Evolutionary conservation across 225 moss, liverwort and hornwort genomes (phyloP), one percentile per base, ranked within the genome.

Genomic region (Bryoerythrophyllum caledonicum): DNA sequence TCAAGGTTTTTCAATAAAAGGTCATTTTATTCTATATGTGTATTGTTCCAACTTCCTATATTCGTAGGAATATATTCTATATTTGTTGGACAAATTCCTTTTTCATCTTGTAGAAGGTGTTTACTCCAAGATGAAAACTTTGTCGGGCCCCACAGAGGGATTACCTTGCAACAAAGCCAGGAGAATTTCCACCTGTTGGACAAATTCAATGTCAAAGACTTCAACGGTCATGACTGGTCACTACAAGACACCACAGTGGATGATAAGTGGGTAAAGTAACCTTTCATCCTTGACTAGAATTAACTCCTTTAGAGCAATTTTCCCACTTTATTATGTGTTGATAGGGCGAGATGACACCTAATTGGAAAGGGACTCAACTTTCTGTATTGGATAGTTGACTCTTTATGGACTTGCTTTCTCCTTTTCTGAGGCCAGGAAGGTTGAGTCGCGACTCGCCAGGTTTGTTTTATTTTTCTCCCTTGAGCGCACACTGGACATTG

Each of bases 321-420:
- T 19, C 64, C 54, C 37, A 49, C 74, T 76, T 76, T 76, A 24
- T 70, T 54, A 70, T 63, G 77, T 70, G 70, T 21, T 27, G 38
- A 77, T 38, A 51, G 6, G 10, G 13, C 10, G 11, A 26, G 53
- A 19, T 40, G 63, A 69, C 70, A 63, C 70, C 63, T 53, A 16
- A 16, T 40, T 41, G 21, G 38, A 70, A 53, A 77, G 63, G 16
- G 62, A 12, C 62, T 40, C 37, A 38, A 62, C 77, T 77, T 77
- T 70, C 70, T 70, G 70, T 8, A 41, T 30, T 12, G 7, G 10
- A 23, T 40, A 40, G 63, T 70, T 77, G 77, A 77, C 76, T 76
- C 69, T 37, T 69, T 69, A 37, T 69, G 60, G 68, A 69, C 77
- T 54, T 5, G 48, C 60, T 76, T 76, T 60, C 35, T 43, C 68